Conservation (phyloP, 805 yeast genomes). For the Candida yuanshanica region DNA sequence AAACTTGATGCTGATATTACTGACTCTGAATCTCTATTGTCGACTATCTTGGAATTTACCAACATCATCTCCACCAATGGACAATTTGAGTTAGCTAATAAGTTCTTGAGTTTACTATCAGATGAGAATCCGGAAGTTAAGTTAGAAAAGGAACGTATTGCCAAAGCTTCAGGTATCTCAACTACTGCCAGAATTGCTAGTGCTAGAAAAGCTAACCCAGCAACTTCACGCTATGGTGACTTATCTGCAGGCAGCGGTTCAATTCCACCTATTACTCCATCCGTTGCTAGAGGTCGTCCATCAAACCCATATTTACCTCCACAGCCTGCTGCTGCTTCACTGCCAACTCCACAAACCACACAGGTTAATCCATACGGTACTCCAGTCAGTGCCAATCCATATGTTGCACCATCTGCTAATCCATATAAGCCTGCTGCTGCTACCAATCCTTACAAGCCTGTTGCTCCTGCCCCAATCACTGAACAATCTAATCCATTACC, state of each 20-base stretch:
- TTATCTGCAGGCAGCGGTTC: slow-evolving; percentile 5
- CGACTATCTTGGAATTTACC: slow-evolving; percentile 75
- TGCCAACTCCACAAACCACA: slow-evolving; percentile 13
- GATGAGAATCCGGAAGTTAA: slow-evolving; percentile 64
- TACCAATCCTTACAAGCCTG: slow-evolving; percentile 23
- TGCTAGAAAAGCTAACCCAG: slow-evolving; percentile 10
- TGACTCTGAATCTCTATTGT: slow-evolving; percentile 27
- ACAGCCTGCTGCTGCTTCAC: slow-evolving; percentile 6
- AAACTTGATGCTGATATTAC: slow-evolving; percentile 25
- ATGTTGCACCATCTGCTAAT: slow-evolving; percentile 9
- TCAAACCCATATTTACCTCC: slow-evolving; percentile 8
- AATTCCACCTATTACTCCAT: slow-evolving; percentile 8
- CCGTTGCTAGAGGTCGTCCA: slow-evolving; percentile 7
- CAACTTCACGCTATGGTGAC: slow-evolving; percentile 14
- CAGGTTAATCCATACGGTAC: slow-evolving; percentile 13
- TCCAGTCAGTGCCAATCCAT: slow-evolving; percentile 8
- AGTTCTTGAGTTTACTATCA: slow-evolving; percentile 67
- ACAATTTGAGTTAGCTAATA: slow-evolving; percentile 72
- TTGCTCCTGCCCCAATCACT: slow-evolving; percentile 24
- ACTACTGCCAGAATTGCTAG: slow-evolving; percentile 14
- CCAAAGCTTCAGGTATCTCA: slow-evolving; percentile 50
- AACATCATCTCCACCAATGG: slow-evolving; percentile 77
- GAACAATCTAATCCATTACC: slow-evolving; percentile 17
- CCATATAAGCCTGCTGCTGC: slow-evolving; percentile 21
- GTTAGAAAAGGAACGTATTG: slow-evolving; percentile 73